Evolutionary conservation across 2,329 filamentous ascomycete species (phyloP), one percentile per base, ranked within the genome.

Genomic region (Diaporthe humulicola): DNA sequence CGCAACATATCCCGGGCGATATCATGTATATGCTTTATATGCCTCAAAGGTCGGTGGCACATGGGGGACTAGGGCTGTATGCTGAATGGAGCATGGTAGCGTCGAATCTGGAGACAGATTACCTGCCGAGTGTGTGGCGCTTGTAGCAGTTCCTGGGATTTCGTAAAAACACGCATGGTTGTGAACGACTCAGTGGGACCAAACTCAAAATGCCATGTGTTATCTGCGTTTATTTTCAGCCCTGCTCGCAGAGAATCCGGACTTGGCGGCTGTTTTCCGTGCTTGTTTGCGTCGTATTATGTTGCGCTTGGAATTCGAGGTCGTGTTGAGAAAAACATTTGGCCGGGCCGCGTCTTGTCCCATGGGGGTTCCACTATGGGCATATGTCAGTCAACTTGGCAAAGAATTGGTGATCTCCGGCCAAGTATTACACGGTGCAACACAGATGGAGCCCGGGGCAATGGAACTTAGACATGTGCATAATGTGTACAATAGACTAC

Each of bases 201-300:
- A 38, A 52, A 38, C 45, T 15, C 48, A 33, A 40, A 40, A 66
- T 48, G 38, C 28, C 40, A 66, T 48, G 42, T n/a, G 28, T 19
- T 61, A 19, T 42, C 17, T 61, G 38, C 36, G 36, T 42, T 61
- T 45, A 50, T 50, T 36, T 12, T 25, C 64, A 67, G 64, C 64
- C 64, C n/a, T 67, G 30, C 22, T 30, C 38, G 30, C 30, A 9
- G 15, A 38, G 8, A 28, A 9, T 36, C 15, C 22, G 38, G 30
- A 10, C 45, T 52, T 38, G 64, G 30, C 64, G 38, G 52, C 22
- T 7, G 6, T 22, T 17, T 67, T 30, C 14, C 61, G 30, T n/a
- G 19, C 42, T 50, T 50, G n/a, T 50, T n/a, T 12, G 28, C 7
- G 61, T 36, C 30, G 45, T 36, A 5, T 25, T n/a, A 52, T 67